These are phyloP conservation scores for Pseudocercospora eumusae DNA, from an alignment of 2,329 filamentous ascomycete species.

Conservation along the genomic window DNA sequence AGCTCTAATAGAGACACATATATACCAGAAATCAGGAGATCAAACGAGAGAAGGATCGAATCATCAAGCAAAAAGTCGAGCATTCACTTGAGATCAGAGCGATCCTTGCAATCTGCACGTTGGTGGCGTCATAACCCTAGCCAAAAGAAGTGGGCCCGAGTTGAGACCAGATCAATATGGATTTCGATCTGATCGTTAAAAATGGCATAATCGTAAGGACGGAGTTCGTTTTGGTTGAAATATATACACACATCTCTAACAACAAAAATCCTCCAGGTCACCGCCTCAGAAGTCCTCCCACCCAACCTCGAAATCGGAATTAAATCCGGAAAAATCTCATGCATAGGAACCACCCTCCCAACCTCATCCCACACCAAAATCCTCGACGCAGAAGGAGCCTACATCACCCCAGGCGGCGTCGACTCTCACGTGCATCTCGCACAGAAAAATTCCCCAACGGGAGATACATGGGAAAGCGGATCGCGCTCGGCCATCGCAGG, in stretches of 20 bases:
- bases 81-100: slow-evolving; percentile 1
- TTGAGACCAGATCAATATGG: slow-evolving; percentile 25
- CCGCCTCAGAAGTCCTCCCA: slow-evolving; percentile 50
- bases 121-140: neutral
- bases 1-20: neutral
- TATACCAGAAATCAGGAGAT: neutral
- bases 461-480: slow-evolving; percentile 52
- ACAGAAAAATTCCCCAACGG: slow-evolving; percentile 48
- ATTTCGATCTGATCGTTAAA: slow-evolving; percentile 46
- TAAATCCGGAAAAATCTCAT: slow-evolving; percentile 49
- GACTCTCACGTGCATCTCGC: slow-evolving; percentile 54
- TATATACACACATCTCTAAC: slow-evolving; percentile 4
- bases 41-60: too few species aligned
- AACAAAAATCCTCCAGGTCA: slow-evolving; percentile 45
- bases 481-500: slow-evolving; percentile 59
- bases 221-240: too few species aligned
- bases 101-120: slow-evolving; percentile 4
- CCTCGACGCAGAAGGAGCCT: slow-evolving; percentile 51
- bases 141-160: neutral
- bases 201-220: slow-evolving; percentile 46
- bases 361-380: slow-evolving; percentile 40
- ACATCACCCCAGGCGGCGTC: slow-evolving; percentile 52
- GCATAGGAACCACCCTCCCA: slow-evolving; percentile 46
- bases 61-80: neutral
- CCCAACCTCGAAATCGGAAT: slow-evolving; percentile 52